Percentiles rank a stretch among this genome's conserved stretches.
phyloP scores from a whole-genome alignment of 2,329 filamentous ascomycete species.

The Epichloe gansuensis region DNA sequence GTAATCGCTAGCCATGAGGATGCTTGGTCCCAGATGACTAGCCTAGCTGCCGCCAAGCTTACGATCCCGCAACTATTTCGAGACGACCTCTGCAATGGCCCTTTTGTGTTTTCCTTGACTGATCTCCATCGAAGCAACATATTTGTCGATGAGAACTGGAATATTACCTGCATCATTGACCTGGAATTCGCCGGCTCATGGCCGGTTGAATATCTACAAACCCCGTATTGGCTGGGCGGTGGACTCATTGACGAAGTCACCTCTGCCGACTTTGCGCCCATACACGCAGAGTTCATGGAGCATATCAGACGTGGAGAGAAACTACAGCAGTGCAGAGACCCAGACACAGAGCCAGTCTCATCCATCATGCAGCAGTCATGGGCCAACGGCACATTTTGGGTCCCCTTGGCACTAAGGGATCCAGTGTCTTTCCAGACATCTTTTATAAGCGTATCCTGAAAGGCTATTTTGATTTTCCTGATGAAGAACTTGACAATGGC shows the following conservation, averaged over 20 bases:
- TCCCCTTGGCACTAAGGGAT: neutral
- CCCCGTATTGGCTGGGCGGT: constrained; percentile 22
- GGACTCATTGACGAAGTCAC: neutral
- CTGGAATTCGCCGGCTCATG: constrained; percentile 20
- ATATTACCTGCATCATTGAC: constrained; percentile 21
- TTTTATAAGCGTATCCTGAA: neutral
- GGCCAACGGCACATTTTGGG: neutral
- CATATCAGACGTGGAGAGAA: neutral
- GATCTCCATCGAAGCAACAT: constrained; percentile 23
- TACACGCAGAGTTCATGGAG: neutral
- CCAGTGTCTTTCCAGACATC: neutral
- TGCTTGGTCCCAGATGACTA: neutral
- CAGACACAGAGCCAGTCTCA: neutral
- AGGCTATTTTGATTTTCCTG: neutral
- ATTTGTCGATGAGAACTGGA: constrained; percentile 22
- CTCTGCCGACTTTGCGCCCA: neutral
- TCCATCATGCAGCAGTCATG: neutral
- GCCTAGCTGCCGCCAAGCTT: neutral
- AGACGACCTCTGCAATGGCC: constrained; percentile 12
- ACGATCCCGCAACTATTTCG: constrained; percentile 7
- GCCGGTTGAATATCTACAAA: constrained; percentile 14
- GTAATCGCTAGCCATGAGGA: neutral
- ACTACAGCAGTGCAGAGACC: neutral
- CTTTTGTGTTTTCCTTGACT: constrained; percentile 18
- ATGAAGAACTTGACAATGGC: neutral